A percentile compares a stretch with the other conserved stretches of the same genome.
Conservation (phyloP, 2,329 filamentous ascomycete species). For the Pestalotiopsis sp. region DNA sequence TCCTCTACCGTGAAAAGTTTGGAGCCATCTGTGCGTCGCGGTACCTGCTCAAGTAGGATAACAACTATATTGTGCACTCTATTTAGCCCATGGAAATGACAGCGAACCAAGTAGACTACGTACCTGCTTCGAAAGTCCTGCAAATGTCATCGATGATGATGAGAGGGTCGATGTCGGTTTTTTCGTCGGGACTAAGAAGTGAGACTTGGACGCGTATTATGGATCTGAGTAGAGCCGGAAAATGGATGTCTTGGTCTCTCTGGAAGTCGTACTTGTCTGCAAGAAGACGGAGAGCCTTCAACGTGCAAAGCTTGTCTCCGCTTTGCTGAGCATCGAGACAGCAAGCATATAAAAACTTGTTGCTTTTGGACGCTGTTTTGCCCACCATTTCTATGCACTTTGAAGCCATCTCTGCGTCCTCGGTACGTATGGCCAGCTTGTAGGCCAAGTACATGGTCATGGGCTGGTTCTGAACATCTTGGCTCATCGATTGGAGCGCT, state of each 20-base stretch:
- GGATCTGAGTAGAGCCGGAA: slow-evolving; percentile 68
- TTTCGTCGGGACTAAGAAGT: slow-evolving; percentile 38
- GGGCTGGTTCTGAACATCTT: slow-evolving; percentile 58
- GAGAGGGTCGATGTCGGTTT: slow-evolving; percentile 17
- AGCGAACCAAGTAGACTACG: slow-evolving; percentile 16
- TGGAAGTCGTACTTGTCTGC: slow-evolving; percentile 56
- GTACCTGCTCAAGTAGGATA: slow-evolving; percentile 42
- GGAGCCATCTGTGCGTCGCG: slow-evolving; percentile 40
- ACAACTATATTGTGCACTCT: slow-evolving; percentile 37
- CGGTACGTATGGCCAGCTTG: slow-evolving; percentile 65
- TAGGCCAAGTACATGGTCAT: slow-evolving; percentile 77
- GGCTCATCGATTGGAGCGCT: slow-evolving; percentile 62
- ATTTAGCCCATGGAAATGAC: slow-evolving; percentile 12
- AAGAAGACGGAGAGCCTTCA: slow-evolving; percentile 61
- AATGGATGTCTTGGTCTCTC: slow-evolving; percentile 52
- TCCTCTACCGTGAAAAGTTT: slow-evolving; percentile 65
- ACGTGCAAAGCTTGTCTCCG: slow-evolving; percentile 62
- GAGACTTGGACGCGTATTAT: slow-evolving; percentile 53
- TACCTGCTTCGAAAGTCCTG: slow-evolving; percentile 48
- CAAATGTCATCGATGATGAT: slow-evolving; percentile 53
- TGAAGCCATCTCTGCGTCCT: slow-evolving; percentile 60
- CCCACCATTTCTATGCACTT: slow-evolving; percentile 66
- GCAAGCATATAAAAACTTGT: slow-evolving; percentile 76
- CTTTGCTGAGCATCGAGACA: slow-evolving; percentile 73
- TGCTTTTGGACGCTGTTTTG: slow-evolving; percentile 52